These are phyloP conservation scores for Bifiguratus adelaidae DNA, from an alignment of 192 early-diverging fungal genomes.

Conservation along the genomic window DNA sequence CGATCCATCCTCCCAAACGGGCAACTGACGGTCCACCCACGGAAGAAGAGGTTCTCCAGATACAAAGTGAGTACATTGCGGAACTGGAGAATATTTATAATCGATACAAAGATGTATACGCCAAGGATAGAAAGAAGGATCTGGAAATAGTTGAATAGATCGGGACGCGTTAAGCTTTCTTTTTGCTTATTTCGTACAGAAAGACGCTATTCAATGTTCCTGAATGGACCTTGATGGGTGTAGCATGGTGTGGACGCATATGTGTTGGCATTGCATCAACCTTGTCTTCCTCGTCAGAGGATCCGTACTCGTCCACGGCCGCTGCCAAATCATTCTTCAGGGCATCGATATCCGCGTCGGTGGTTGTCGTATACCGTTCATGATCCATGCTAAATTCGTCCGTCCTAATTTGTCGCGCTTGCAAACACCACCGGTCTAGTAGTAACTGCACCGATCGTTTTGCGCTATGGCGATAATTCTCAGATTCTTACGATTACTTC, in stretches of 20 bases:
- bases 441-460: slow-evolving; percentile 51
- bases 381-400: slow-evolving; percentile 25
- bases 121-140: slow-evolving; percentile 48
- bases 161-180: too few species aligned
- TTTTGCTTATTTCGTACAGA: slow-evolving; percentile 18
- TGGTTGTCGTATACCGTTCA: slow-evolving; percentile 16
- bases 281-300: too few species aligned
- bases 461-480: slow-evolving; percentile 20
- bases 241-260: too few species aligned
- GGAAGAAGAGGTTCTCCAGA: slow-evolving; percentile 38
- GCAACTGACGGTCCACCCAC: slow-evolving; percentile 45
- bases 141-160: slow-evolving; percentile 55
- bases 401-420: slow-evolving; percentile 21
- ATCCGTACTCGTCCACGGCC: too few species aligned
- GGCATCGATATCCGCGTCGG: too few species aligned
- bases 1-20: slow-evolving; percentile 46
- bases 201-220: slow-evolving; percentile 15
- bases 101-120: slow-evolving; percentile 61
- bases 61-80: slow-evolving; percentile 61
- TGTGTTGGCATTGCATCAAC: too few species aligned
- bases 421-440: slow-evolving; percentile 47
- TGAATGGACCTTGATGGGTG: slow-evolving; percentile 1
- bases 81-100: slow-evolving; percentile 52
- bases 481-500: not conserved
- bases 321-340: too few species aligned